Base-by-base conservation (phyloP, 2,329 filamentous ascomycete species). In the Clonostachys sp. region DNA sequence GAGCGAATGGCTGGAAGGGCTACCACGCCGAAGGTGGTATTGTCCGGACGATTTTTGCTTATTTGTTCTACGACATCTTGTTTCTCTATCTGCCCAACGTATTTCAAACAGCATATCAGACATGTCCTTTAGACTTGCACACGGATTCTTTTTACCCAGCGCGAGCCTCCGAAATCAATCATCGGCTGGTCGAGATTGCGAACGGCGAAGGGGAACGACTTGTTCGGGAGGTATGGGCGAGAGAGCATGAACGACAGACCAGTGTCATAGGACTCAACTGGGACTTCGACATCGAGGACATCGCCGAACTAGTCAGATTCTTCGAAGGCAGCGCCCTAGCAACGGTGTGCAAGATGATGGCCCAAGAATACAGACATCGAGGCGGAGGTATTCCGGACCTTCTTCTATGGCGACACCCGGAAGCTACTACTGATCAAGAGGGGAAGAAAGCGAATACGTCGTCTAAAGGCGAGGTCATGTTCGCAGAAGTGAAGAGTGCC, bases 81-180 rank as follows among this genome's bases (percentile, higher is more conserved):
- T 97, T 97, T 67, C 75, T 90, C 24, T 96, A 95, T 65, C 81
- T 97, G 6, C 92, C 94, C 24, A 96, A 97, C 57, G 92, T 99
- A 47, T 99, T 99, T 65, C 92, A 97, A 63, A 99, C 94, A 6
- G 82, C 87, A 1, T 99, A 89, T 62, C 94, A 99, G 66, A 95
- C 90, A 0, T 96, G 90, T 59, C 94, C 94, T 1, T 72, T 99
- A 5, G 94, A 99, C 63, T 72, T 99, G 6, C 87, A 95, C 61
- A 96, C 91, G 0, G 94, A 99, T 62, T 84, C 87, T 4, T 99
- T 99, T 70, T 97, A 89, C 61, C 81, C 89, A 0, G 83, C 85
- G 1, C 81, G 94, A n/a, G 83, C 87, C 35, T 90, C 86, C 5
- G 91, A 96, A 68, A 94, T 97, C 62, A 95, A 96, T 61, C 83